These are phyloP conservation scores for Posidonia oceanica DNA, from an alignment of 116 monocot species.

Conservation along the genomic window DNA sequence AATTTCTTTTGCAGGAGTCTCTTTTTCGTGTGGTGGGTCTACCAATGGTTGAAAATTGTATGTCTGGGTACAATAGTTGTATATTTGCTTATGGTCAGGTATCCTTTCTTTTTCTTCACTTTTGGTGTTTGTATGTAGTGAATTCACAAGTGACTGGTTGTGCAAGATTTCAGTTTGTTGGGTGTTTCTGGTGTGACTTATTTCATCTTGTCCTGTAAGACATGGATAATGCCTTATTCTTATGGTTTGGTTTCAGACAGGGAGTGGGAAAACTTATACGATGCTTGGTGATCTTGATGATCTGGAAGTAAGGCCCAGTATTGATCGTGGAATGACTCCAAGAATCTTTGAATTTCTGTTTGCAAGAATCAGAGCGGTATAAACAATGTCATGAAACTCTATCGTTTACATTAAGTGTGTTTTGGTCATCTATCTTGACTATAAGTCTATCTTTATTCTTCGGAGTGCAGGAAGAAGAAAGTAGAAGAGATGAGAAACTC, in stretches of 20 bases:
- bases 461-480: constrained; percentile 76
- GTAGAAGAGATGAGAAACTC: constrained; percentile 81
- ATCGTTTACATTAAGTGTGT: not conserved
- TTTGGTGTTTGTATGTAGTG: not conserved
- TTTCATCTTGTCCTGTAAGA: not conserved
- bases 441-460: not conserved
- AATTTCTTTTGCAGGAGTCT: constrained; percentile 37
- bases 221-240: not conserved
- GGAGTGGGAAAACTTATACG: constrained; percentile 94
- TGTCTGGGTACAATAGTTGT: constrained; percentile 97
- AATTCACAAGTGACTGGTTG: not conserved
- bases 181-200: not conserved
- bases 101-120: not conserved
- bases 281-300: constrained; percentile 92
- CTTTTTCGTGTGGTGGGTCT: constrained; percentile 75
- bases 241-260: constrained; percentile 40
- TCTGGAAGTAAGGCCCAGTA: constrained; percentile 44
- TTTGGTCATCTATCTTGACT: not conserved
- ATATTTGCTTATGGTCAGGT: constrained; percentile 99
- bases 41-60: constrained; percentile 96
- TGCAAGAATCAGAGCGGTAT: constrained; percentile 94
- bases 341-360: constrained; percentile 95
- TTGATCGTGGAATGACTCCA: constrained; percentile 85
- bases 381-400: not conserved
- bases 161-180: not conserved